phyloP scores from a whole-genome alignment of 2,329 filamentous ascomycete genomes.

The Aspergillus flavus region DNA sequence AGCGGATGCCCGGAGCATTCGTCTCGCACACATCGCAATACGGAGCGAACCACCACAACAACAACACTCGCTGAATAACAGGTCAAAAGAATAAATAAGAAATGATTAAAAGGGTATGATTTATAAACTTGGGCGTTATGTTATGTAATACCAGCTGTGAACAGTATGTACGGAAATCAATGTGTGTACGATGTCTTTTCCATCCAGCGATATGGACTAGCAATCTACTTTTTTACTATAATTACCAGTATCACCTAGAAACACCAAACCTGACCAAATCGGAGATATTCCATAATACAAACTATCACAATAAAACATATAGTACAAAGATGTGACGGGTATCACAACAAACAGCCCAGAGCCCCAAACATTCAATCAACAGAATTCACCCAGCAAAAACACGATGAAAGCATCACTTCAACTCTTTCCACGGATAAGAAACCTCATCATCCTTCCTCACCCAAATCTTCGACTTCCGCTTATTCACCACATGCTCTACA shows the following conservation, averaged over 20 bases:
- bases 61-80: not conserved
- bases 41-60: not conserved
- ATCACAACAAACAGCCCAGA: not conserved
- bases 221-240: not conserved
- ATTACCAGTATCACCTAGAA: too few species aligned
- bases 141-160: not conserved
- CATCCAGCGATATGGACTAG: not conserved
- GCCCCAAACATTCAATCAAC: not conserved
- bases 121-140: not conserved
- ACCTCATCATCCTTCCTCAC: conserved; percentile 80
- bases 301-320: not conserved
- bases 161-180: not conserved
- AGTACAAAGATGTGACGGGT: not conserved
- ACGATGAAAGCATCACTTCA: conserved; percentile 21
- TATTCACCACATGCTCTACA: conserved; percentile 83
- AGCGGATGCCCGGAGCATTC: conserved; percentile 12
- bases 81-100: not conserved
- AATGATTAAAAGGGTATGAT: not conserved
- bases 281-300: not conserved
- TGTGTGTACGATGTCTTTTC: conserved; percentile 3
- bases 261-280: not conserved
- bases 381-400: not conserved
- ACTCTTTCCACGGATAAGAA: conserved; percentile 64
- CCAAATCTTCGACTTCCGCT: conserved; percentile 89
- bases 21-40: conserved; percentile 1